Percentiles rank a stretch among this genome's conserved stretches.
These are phyloP conservation scores for Nicotiana tabacum DNA, from an alignment of 257 asterid species.

Conservation along the genomic window DNA sequence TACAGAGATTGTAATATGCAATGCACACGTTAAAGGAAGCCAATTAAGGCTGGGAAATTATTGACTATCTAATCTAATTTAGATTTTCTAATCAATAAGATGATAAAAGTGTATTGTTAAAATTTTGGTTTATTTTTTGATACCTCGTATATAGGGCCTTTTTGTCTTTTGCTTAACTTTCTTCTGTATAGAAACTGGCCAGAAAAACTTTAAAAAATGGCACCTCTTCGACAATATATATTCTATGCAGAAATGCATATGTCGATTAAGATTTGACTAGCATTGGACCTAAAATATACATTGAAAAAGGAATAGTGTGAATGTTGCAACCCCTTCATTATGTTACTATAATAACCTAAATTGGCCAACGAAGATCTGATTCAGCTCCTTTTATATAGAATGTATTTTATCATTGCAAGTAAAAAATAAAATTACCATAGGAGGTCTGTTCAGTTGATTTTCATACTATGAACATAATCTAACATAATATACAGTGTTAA, in stretches of 20 bases:
- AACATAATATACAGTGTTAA: background rate
- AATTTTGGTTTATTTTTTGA: too few relatives aligned
- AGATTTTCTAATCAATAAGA: background rate
- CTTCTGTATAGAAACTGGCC: too few relatives aligned
- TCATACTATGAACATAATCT: background rate
- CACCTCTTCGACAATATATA: too few relatives aligned
- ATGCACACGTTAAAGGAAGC: background rate
- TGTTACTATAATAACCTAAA: background rate
- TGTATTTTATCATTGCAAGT: background rate
- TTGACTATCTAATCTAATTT: background rate
- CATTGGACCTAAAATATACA: too few relatives aligned
- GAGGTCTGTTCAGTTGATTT: background rate
- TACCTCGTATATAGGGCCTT: too few relatives aligned
- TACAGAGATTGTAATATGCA: background rate
- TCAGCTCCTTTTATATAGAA: background rate
- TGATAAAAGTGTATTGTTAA: too few relatives aligned
- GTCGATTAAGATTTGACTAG: background rate
- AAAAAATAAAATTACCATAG: background rate
- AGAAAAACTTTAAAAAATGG: too few relatives aligned
- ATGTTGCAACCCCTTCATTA: too few relatives aligned
- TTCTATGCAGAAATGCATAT: too few relatives aligned
- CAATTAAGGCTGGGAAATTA: background rate
- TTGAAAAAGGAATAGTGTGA: too few relatives aligned
- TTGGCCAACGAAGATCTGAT: background rate
- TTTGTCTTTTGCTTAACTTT: too few relatives aligned